Conservation (phyloP, 345 rosid genomes). For the Arabis hirsuta region DNA sequence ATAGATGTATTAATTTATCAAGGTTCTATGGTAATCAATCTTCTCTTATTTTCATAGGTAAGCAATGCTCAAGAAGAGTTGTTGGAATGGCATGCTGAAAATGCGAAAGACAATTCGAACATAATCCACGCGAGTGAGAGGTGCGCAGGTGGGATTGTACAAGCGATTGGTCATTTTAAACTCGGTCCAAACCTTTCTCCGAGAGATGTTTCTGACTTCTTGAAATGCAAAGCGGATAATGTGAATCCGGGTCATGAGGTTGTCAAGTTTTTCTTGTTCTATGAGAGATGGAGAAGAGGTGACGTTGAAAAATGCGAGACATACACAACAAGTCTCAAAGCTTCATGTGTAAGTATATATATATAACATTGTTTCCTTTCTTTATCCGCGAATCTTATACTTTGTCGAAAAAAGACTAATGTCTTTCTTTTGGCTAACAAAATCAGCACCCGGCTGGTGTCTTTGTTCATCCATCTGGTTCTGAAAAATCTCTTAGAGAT, state of each 20-base stretch:
- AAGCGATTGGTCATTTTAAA: slow-evolving; percentile 87
- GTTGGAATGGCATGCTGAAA: slow-evolving; percentile 81
- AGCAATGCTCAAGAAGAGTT: slow-evolving; percentile 96
- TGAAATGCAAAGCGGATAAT: slow-evolving; percentile 38
- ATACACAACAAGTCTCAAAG: slow-evolving; percentile 62
- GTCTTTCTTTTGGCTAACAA: not conserved
- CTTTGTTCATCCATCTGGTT: slow-evolving; percentile 76
- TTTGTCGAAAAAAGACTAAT: slow-evolving; percentile 8
- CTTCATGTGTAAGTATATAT: slow-evolving; percentile 65
- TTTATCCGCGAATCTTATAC: not conserved
- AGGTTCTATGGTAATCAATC: not conserved
- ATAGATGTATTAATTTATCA: no score
- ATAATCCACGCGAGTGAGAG: slow-evolving; percentile 78
- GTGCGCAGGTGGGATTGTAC: slow-evolving; percentile 86
- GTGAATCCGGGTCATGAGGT: slow-evolving; percentile 54
- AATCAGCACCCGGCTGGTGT: slow-evolving; percentile 62
- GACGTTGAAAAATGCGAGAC: slow-evolving; percentile 72
- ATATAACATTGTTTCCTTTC: not conserved
- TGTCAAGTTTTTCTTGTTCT: slow-evolving; percentile 73
- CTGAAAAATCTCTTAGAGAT: slow-evolving; percentile 62
- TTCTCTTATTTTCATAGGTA: slow-evolving; percentile 53
- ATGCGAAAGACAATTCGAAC: slow-evolving; percentile 75
- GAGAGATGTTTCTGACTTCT: slow-evolving; percentile 66
- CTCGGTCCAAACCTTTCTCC: slow-evolving; percentile 84
- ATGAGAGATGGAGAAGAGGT: slow-evolving; percentile 91